Percentiles rank a stretch among this genome's conserved stretches.
phyloP scores from a whole-genome alignment of 305 asterid species.

The Rubia tinctorum region DNA sequence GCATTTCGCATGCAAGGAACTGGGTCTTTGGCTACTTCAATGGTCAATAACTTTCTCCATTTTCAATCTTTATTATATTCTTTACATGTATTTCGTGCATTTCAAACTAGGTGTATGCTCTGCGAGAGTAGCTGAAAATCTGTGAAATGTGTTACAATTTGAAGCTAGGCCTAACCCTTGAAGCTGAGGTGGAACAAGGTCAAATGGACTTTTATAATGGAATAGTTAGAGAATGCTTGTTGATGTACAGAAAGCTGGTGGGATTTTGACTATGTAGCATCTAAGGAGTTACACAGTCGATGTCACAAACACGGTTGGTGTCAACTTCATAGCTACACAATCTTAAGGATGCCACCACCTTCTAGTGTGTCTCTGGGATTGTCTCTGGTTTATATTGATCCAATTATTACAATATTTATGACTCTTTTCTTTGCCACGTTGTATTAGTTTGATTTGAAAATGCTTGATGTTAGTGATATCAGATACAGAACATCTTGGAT shows the following conservation, averaged over 20 bases:
- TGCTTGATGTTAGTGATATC: slow-evolving; percentile 12
- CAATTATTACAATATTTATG: neutral
- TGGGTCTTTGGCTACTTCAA: slow-evolving; percentile 84
- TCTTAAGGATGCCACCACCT: slow-evolving; percentile 93
- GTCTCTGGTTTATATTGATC: slow-evolving; percentile 49
- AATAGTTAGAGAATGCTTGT: slow-evolving; percentile 54
- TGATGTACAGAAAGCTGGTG: slow-evolving; percentile 22
- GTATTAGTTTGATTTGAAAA: neutral
- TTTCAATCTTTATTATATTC: neutral
- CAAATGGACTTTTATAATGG: slow-evolving; percentile 70
- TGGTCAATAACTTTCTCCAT: slow-evolving; percentile 34
- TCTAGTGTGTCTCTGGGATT: slow-evolving; percentile 82
- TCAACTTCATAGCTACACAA: slow-evolving; percentile 61
- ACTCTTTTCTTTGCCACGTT: neutral
- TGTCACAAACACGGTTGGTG: slow-evolving; percentile 46
- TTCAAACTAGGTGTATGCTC: slow-evolving; percentile 49
- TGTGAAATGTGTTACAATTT: slow-evolving; percentile 71
- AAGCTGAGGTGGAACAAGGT: slow-evolving; percentile 68
- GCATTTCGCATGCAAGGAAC: slow-evolving; percentile 91
- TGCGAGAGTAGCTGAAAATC: slow-evolving; percentile 48
- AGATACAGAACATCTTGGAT: slow-evolving; percentile 67
- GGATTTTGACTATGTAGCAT: slow-evolving; percentile 58
- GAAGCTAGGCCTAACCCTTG: slow-evolving; percentile 68
- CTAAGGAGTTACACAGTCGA: slow-evolving; percentile 54
- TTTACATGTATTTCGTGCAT: neutral